Evolutionary conservation across 345 rosid species (phyloP), one percentile per base, ranked within the genome.

Genomic region (Conringia planisiliqua): DNA sequence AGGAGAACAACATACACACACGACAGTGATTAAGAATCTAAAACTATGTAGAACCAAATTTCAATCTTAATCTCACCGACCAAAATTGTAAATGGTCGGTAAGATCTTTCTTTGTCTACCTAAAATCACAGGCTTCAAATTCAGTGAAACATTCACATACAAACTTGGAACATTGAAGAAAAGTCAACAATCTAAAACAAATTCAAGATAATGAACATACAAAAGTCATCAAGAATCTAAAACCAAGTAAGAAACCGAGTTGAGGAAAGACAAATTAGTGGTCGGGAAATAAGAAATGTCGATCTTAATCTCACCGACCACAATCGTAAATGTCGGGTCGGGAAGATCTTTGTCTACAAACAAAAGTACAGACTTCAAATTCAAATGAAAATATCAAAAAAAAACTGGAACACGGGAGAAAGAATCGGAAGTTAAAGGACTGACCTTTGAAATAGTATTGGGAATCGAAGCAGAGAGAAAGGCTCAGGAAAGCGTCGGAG

Each of bases 391-490:
- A 72, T 3, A 62, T 35, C 6, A 48, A 66, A 59, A 66, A 51
- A 46, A 55, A 56, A 5, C 11, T 56, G 1, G 32, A 55, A 27
- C 58, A 67, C 4, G 22, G 55, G 51, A 58, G 54, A 33, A 58
- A 20, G 2, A 29, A 36, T 67, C 10, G 5, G 2, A 50, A 68
- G 38, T 22, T 44, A 2, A 40, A 61, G 56, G 40, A 75, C 79
- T 75, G 3, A 75, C 79, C 74, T 75, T 36, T 47, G 60, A 36
- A 36, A 56, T 4, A 65, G 40, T 44, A 17, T 56, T 18, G 16
- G 38, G 55, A 75, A 67, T n/a, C 38, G 22, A 61, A 68, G 47
- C 47, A 75, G 62, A 69, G 70, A 55, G 74, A 18, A 67, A 10
- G 18, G 6, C 44, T 18, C 12, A 17, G 43, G 55, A 29, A 39